These are phyloP conservation scores for Panicum virgatum DNA, from an alignment of 202 grass and related monocot genomes.

Conservation along the genomic window DNA sequence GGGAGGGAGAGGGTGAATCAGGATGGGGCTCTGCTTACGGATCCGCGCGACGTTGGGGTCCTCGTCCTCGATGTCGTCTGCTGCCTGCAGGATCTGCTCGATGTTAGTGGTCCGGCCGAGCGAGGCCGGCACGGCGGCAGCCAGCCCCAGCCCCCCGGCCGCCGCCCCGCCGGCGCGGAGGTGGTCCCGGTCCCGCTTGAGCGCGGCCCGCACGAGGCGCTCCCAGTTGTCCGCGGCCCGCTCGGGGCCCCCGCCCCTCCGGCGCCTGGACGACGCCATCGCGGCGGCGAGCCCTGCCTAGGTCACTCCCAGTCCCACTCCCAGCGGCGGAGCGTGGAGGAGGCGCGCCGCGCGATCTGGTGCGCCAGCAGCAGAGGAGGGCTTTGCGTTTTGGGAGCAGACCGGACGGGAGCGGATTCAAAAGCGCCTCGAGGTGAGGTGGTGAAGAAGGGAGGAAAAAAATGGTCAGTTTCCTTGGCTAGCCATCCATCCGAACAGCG, in stretches of 20 bases:
- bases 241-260: slow-evolving; percentile 32
- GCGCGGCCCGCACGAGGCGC: slow-evolving; percentile 69
- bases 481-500: too few species aligned
- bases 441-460: background rate
- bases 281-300: slow-evolving; percentile 5
- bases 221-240: slow-evolving; percentile 81
- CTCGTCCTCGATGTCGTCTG: slow-evolving; percentile 81
- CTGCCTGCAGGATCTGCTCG: slow-evolving; percentile 92
- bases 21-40: slow-evolving; percentile 25
- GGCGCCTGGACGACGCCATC: slow-evolving; percentile 37
- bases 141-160: slow-evolving; percentile 42
- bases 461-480: background rate
- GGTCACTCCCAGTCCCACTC: background rate
- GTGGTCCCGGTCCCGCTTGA: slow-evolving; percentile 59
- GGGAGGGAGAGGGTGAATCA: background rate
- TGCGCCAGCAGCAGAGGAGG: background rate
- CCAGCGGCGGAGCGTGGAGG: background rate
- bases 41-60: slow-evolving; percentile 89
- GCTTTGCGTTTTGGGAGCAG: background rate
- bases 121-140: slow-evolving; percentile 67
- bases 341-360: slow-evolving; percentile 8
- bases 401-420: slow-evolving; percentile 21
- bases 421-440: background rate
- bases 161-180: slow-evolving; percentile 35
- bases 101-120: slow-evolving; percentile 72